Percentiles rank a stretch among this genome's conserved stretches.
These are phyloP conservation scores for Russula virescens DNA, from an alignment of 768 basidiomycete species.

Conservation along the genomic window DNA sequence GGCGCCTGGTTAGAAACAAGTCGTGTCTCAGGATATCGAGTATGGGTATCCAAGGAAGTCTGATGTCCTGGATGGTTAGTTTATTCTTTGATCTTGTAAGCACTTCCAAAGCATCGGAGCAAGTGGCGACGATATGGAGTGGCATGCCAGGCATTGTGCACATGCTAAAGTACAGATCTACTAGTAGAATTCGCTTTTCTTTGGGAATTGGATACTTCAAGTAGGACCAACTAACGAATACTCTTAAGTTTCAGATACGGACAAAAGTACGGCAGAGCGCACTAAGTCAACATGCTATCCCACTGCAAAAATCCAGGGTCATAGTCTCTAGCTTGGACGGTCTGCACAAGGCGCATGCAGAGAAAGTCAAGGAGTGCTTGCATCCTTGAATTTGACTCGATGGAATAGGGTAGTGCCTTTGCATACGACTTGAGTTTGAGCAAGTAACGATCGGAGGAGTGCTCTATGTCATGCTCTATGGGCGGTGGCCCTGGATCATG, in stretches of 20 bases:
- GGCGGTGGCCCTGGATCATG: conserved; percentile 32
- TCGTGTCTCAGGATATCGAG: conserved; percentile 65
- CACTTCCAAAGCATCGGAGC: conserved; percentile 54
- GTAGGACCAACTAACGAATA: conserved; percentile 57
- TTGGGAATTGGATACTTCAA: conserved; percentile 86
- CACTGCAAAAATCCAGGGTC: conserved; percentile 75
- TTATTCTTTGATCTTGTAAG: conserved; percentile 68
- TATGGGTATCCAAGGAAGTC: conserved; percentile 78
- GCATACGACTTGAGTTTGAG: conserved; percentile 60
- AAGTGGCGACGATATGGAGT: conserved; percentile 57
- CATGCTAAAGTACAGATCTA: conserved; percentile 74
- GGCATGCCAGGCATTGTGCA: conserved; percentile 74
- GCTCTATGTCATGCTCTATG: conserved; percentile 32
- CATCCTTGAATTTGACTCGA: conserved; percentile 73
- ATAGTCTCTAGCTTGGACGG: conserved; percentile 74
- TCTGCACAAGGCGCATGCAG: conserved; percentile 60
- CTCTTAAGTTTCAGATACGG: conserved; percentile 23
- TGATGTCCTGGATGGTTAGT: conserved; percentile 68
- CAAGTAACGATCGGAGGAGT: conserved; percentile 44
- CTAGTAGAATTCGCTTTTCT: conserved; percentile 64
- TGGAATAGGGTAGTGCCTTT: conserved; percentile 63
- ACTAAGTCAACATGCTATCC: conserved; percentile 74
- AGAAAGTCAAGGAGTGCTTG: conserved; percentile 71
- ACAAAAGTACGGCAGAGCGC: conserved; percentile 31
- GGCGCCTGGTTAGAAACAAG: conserved; percentile 68